Evolutionary conservation across 2,329 filamentous ascomycete species (phyloP).

Genomic region (Penicillium sp.): DNA sequence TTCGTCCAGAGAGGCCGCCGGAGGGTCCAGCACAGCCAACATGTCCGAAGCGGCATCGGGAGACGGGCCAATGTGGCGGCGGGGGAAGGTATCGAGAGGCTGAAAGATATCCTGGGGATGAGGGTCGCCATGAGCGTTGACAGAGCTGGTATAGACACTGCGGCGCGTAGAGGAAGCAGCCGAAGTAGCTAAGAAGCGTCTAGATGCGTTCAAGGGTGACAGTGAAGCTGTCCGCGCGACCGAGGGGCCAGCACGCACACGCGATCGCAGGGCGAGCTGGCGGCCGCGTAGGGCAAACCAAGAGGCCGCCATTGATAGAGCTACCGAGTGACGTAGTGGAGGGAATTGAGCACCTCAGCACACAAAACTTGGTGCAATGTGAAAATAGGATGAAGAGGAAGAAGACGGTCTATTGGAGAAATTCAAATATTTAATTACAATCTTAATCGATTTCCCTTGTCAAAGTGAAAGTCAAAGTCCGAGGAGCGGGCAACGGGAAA

Average conservation of each 20-base stretch:
- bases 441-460: neutral
- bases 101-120: constrained; percentile 41
- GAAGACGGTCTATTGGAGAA: neutral
- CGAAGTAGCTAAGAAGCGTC: constrained; percentile 28
- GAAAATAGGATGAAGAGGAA: neutral
- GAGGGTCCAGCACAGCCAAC: constrained; percentile 73
- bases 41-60: constrained; percentile 66
- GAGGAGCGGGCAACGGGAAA: constrained; percentile 17
- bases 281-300: constrained; percentile 35
- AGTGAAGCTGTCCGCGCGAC: constrained; percentile 23
- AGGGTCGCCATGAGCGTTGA: constrained; percentile 69
- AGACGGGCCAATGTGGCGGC: constrained; percentile 82
- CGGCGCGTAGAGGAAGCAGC: constrained; percentile 25
- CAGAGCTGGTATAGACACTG: constrained; percentile 79
- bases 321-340: constrained; percentile 15
- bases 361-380: constrained; percentile 1
- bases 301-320: constrained; percentile 31
- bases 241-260: constrained; percentile 23
- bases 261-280: constrained; percentile 34
- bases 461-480: neutral
- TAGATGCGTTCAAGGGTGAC: constrained; percentile 29
- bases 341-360: constrained; percentile 5
- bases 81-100: constrained; percentile 61
- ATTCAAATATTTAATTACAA: constrained; percentile 12
- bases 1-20: constrained; percentile 67